Percentiles rank a stretch among this genome's conserved stretches.
phyloP scores from a whole-genome alignment of 352 stramenopile genomes.

The Pythium angustatum region DNA sequence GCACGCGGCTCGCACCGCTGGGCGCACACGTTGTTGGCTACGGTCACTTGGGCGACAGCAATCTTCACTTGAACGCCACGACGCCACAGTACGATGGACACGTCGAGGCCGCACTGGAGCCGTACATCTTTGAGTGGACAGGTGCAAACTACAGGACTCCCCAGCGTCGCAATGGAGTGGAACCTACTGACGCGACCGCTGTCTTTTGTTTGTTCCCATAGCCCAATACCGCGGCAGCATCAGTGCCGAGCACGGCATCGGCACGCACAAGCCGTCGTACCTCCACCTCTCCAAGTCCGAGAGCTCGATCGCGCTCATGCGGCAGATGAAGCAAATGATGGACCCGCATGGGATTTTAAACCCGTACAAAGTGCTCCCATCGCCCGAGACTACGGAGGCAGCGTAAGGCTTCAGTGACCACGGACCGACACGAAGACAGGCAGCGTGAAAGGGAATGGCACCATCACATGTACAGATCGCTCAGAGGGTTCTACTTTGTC shows the following conservation, averaged over 20 bases:
- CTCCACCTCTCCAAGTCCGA: conserved; percentile 85
- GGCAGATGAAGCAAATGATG: conserved; percentile 92
- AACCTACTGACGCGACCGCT: no score
- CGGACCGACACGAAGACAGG: no score
- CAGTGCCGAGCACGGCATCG: conserved; percentile 97
- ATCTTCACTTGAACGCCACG: conserved; percentile 97
- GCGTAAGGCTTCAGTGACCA: not conserved
- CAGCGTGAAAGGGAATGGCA: no score
- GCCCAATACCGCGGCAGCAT: conserved; percentile 92
- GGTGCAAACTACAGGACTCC: no score
- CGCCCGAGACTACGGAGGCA: not conserved
- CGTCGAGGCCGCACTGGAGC: conserved; percentile 66
- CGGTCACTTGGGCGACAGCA: conserved; percentile 96
- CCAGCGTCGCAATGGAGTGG: no score
- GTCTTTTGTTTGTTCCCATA: conserved; percentile 19
- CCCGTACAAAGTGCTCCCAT: conserved; percentile 94
- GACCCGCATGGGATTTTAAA: conserved; percentile 97
- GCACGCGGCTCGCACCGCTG: conserved; percentile 43
- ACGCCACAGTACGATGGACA: conserved; percentile 66
- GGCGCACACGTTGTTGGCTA: conserved; percentile 83
- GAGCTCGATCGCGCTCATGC: conserved; percentile 90
- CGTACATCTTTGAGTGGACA: conserved; percentile 85
- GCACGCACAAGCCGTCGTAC: conserved; percentile 92
- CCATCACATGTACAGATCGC: no score
- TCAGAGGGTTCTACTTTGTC: conserved; percentile 1